Base-by-base conservation (phyloP, 2,329 filamentous ascomycete genomes). In the Pseudomassariella vexata region DNA sequence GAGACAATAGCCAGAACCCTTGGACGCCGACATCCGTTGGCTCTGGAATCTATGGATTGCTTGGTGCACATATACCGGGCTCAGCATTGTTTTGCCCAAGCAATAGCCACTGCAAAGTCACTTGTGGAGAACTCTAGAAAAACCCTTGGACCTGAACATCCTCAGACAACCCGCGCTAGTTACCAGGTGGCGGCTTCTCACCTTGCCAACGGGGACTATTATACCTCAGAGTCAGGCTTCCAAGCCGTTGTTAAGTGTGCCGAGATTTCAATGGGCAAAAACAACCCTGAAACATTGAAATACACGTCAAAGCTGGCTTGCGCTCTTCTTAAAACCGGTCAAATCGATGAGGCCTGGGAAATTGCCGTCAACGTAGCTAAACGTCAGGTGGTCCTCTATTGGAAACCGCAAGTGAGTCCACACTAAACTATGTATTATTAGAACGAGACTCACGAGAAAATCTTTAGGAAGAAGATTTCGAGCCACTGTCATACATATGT, bases 201-300 rank as follows among this genome's bases (percentile, higher is more conserved):
- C 11, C 26, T 28, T 28, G 26, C 26, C 26, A 28, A 15, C 12
- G 26, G 26, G 14, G 26, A 28, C 19, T 28, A 28, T 19, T 19
- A 17, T 17, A 19, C 26, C 12, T 6, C 26, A 17, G 26, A 28
- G 19, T 11, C n/a, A 17, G 17, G 26, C 26, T 17, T 28, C n/a
- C 12, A 17, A 16, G n/a, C 16, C 16, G 17, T 28, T 17, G 17
- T 17, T 11, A n/a, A n/a, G n/a, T n/a, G n/a, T n/a, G n/a, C n/a
- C n/a, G n/a, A n/a, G n/a, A 28, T 17, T 11, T 3, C 14, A n/a
- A 17, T 17, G 11, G 4, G 17, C 11, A 15, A 26, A 12, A 26
- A 26, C 3, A 11, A 26, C 24, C 24, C 24, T 7, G 24, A 26
- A 15, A 26, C 7, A 12, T 26, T 26, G 24, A 4, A 26, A 26